Conservation (phyloP, 768 basidiomycete species). For the Ramaria rubella region DNA sequence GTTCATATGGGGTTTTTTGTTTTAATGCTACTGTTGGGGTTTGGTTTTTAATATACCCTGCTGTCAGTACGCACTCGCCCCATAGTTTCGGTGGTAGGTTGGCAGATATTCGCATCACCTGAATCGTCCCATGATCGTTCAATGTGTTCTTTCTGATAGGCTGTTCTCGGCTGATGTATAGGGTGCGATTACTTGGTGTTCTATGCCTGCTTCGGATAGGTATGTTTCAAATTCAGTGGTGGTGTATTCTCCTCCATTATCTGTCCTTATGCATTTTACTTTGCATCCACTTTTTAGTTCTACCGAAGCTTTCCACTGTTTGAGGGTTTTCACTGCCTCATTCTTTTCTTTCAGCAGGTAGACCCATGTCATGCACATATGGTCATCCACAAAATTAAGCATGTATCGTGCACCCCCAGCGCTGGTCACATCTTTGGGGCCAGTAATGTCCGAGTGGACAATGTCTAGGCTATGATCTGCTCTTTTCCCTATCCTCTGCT, state of each 20-base stretch:
- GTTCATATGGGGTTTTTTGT: not conserved
- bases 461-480: too few species aligned
- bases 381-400: not conserved
- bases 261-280: too few species aligned
- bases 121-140: not conserved
- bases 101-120: not conserved
- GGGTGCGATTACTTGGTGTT: not conserved
- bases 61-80: not conserved
- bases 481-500: not conserved
- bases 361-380: not conserved
- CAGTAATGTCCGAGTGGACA: too few species aligned
- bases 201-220: not conserved
- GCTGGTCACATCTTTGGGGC: not conserved
- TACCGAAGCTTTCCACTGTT: not conserved
- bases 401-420: not conserved
- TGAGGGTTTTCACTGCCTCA: not conserved
- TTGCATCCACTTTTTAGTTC: not conserved
- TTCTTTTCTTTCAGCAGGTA: not conserved
- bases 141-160: not conserved
- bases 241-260: too few species aligned
- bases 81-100: not conserved
- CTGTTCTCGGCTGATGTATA: not conserved
- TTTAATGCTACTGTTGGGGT: not conserved
- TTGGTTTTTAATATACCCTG: not conserved
- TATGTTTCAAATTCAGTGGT: not conserved